Evolutionary conservation across 805 yeast species (phyloP), one percentile per base, ranked within the genome.

Genomic region (Sporopachydermia lactativora): DNA sequence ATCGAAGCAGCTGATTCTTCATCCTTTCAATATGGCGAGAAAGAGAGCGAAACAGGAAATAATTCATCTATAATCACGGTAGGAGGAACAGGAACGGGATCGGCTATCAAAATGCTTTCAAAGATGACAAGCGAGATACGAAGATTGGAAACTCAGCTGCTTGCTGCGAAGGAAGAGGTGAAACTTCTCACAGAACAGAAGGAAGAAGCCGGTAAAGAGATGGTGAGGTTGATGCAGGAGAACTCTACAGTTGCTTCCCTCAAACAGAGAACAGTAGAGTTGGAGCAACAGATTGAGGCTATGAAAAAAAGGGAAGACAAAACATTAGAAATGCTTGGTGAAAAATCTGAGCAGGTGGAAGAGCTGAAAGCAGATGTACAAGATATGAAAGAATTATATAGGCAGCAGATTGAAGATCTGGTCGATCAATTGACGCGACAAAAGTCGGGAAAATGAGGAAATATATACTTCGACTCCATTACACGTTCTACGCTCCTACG

Each of bases 301-400:
- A 44, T 75, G 37, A 66, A 63, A 14, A 51, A 56, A 15, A 52
- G 71, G 4, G 74, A 74, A 45, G 66, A 69, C 42, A 72, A 79
- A 4, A 70, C 82, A 39, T 59, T 86, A 37, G 81, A 76, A 49
- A 54, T 82, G 43, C 65, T 89, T 13, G 95, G 95, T 4, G 96
- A 88, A 53, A 86, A 86, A 54, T 70, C 84, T 4, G 98, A 94
- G 55, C 69, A 66, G 46, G 89, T 83, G 3, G 81, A 77, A 42
- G 98, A 92, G 57, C 66, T 92, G 37, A 71, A 68, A 47, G 95
- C 94, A 4, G 98, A 92, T 53, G 89, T 92, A 14, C 70, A 66
- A 3, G 98, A 92, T 58, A 66, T 89, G 58, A 92, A 92, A 59
- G 94, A 83, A 38, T 65, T 92, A 64, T 71, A 85, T 57, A 69